These are phyloP conservation scores for Vigna radiata DNA, from an alignment of 306 rosid genomes.

Conservation along the genomic window DNA sequence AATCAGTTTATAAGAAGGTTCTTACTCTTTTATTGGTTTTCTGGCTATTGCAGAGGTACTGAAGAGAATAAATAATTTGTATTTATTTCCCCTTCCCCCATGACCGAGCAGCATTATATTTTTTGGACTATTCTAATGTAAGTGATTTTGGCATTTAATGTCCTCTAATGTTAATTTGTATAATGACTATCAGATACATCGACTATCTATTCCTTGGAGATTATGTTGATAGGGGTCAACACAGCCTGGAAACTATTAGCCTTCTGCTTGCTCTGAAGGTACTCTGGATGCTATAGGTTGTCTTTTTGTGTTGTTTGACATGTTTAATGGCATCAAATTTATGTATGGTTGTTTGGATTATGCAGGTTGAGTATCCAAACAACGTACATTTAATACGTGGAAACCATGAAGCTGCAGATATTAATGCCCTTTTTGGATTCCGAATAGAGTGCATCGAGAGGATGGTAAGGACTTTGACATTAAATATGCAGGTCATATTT, in stretches of 20 bases:
- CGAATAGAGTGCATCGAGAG: conserved; percentile 99
- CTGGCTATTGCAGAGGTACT: background rate
- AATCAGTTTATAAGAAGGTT: background rate
- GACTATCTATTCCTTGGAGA: conserved; percentile 99
- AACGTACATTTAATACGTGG: conserved; percentile 97
- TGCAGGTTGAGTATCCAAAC: conserved; percentile 89
- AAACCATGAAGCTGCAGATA: conserved; percentile 99
- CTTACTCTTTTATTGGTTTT: background rate
- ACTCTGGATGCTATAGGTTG: conserved; percentile 37
- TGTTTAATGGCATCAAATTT: conserved; percentile 39
- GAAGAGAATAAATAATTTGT: background rate
- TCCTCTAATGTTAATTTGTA: conserved; percentile 49
- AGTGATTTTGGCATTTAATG: conserved; percentile 21
- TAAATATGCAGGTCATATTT: conserved; percentile 16
- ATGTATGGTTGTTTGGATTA: conserved; percentile 31
- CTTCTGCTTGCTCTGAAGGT: conserved; percentile 98
- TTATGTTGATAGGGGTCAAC: conserved; percentile 99
- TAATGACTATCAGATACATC: conserved; percentile 82
- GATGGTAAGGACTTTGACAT: conserved; percentile 65
- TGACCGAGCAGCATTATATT: conserved; percentile 32
- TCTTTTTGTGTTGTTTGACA: conserved; percentile 17
- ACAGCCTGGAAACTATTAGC: conserved; percentile 95
- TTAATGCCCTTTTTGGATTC: conserved; percentile 99
- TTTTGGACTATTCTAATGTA: background rate
- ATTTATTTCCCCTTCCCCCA: conserved; percentile 1